Evolutionary conservation across 805 yeast genomes (phyloP).

Genomic region (Candida vartiovaarae): DNA sequence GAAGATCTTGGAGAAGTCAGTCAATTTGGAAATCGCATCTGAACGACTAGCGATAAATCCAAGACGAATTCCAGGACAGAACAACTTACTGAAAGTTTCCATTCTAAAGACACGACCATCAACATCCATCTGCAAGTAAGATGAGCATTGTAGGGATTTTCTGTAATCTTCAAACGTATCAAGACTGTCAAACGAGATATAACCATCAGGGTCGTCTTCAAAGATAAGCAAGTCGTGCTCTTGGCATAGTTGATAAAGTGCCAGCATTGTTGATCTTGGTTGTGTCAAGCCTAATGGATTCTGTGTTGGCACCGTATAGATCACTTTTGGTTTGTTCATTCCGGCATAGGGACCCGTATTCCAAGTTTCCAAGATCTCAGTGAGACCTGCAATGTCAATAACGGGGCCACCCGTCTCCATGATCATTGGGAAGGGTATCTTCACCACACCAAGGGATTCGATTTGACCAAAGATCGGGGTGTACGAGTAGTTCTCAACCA

Average conservation of each 20-base stretch:
- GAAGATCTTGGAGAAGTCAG: slow-evolving; percentile 54
- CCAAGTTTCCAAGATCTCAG: slow-evolving; percentile 39
- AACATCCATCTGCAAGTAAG: slow-evolving; percentile 54
- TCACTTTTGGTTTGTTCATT: slow-evolving; percentile 40
- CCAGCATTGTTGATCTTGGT: slow-evolving; percentile 36
- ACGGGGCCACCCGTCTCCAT: slow-evolving; percentile 13
- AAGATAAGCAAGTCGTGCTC: slow-evolving; percentile 49
- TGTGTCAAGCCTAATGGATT: slow-evolving; percentile 61
- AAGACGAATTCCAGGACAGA: slow-evolving; percentile 70
- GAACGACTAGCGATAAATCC: slow-evolving; percentile 69
- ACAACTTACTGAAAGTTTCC: slow-evolving; percentile 72
- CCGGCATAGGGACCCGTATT: slow-evolving; percentile 35
- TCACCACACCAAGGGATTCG: slow-evolving; percentile 20
- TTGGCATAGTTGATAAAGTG: slow-evolving; percentile 45
- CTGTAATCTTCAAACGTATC: slow-evolving; percentile 22
- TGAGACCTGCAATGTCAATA: slow-evolving; percentile 44
- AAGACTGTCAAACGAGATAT: slow-evolving; percentile 41
- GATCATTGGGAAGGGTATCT: slow-evolving; percentile 39
- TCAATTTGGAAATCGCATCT: slow-evolving; percentile 41
- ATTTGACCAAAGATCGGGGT: slow-evolving; percentile 45
- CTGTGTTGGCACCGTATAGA: slow-evolving; percentile 62
- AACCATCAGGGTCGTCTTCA: slow-evolving; percentile 72
- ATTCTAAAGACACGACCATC: slow-evolving; percentile 74
- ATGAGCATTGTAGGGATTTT: slow-evolving; percentile 23
- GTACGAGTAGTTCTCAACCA: slow-evolving; percentile 63